Evolutionary conservation across 2,329 filamentous ascomycete genomes (phyloP).

Genomic region (Mollisia scopiformis): DNA sequence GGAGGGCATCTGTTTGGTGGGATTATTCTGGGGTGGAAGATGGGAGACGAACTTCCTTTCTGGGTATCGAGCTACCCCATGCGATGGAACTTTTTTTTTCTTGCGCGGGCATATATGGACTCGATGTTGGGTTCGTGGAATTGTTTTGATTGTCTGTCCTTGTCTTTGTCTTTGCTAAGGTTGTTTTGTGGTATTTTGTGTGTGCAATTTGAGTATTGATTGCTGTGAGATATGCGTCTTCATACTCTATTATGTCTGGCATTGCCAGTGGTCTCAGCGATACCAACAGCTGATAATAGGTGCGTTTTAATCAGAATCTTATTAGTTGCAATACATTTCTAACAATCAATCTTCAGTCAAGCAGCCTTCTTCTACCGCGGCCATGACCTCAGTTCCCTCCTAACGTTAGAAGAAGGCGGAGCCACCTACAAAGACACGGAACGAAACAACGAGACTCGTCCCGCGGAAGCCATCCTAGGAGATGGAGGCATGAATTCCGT

Average conservation of each 20-base stretch:
- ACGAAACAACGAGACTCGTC: constrained; percentile 39
- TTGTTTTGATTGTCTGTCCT: background rate
- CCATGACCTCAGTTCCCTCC: constrained; percentile 43
- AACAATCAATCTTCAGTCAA: background rate
- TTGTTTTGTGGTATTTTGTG: background rate
- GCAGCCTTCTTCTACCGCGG: constrained; percentile 40
- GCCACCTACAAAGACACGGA: constrained; percentile 41
- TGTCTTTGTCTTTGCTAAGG: background rate
- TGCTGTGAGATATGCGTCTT: background rate
- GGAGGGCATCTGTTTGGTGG: constrained; percentile 10
- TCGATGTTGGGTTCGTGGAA: background rate
- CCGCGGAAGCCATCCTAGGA: constrained; percentile 65
- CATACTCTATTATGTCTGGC: background rate
- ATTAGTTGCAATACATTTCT: background rate
- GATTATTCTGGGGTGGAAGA: constrained; percentile 6
- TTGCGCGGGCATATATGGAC: background rate
- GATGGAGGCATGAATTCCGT: constrained; percentile 68
- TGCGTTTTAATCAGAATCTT: background rate
- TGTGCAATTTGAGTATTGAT: background rate
- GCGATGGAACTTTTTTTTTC: background rate
- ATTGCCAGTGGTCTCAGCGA: constrained; percentile 2
- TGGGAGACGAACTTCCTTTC: background rate
- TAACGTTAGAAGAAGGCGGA: constrained; percentile 40
- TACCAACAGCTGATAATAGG: background rate
- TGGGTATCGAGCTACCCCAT: background rate